Base-by-base conservation (phyloP, 192 early-diverging fungal species). In the Podila minutissima region DNA sequence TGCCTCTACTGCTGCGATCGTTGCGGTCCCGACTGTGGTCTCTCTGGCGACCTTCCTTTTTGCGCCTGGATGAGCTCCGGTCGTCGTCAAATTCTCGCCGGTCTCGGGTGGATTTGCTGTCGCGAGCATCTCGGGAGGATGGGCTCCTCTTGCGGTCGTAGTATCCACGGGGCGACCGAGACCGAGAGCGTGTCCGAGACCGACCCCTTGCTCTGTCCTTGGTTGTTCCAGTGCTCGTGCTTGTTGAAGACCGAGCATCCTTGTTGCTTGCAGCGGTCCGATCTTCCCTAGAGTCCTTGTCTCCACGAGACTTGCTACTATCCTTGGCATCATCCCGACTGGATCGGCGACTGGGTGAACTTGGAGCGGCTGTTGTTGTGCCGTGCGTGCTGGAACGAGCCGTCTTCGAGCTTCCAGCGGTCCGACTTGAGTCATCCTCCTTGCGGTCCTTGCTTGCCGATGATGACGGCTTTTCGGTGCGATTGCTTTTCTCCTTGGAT, bases 81-180 rank as follows among this genome's bases (percentile, higher is more conserved):
- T 73, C 77, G 15, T 81, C 77, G 19, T 79, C 76, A 57, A 72
- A 79, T 35, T 81, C 77, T 57, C 77, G 35, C 5, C 77, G 64
- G 35, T 81, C 77, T 2, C 77, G 66, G 19, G 51, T 73, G 10
- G 71, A 64, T 41, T 81, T 81, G 1, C 66, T 60, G 48, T 81
- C 77, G 11, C 77, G 77, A 28, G 33, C 53, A 22, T 78, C 75
- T 19, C 69, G 66, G 19, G 64, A 28, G 13, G 77, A 64, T 6
- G 62, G 60, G 37, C 71, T 72, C 26, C 77, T 55, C 10, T 73
- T 79, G 11, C 77, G 66, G 24, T 81, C 77, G 41, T 81, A 81
- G 12, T 71, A 24, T 61, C 74, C 64, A 31, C 77, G 66, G 22
- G 77, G 77, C 19, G 77, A 81, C 19, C 77, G 67, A 5, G 77